Base-by-base conservation (phyloP, 306 rosid species). In the Dryas alaskensis region DNA sequence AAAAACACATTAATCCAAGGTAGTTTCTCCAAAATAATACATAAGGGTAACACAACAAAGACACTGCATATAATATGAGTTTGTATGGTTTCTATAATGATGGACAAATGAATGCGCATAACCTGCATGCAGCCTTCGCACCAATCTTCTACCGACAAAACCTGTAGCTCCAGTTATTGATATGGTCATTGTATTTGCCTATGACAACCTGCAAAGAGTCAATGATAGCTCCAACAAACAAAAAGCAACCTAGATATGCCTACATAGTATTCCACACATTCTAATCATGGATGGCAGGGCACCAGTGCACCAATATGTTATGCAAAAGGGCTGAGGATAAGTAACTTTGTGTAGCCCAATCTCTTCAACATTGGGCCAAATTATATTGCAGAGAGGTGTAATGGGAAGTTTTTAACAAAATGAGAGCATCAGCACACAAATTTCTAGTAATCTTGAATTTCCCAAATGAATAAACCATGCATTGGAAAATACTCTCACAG, bases 111-210 rank as follows among this genome's bases (percentile, higher is more conserved):
- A 78, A 52, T 53, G 68, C 69, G 67, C 17, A 73, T 83, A 63
- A 95, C 99, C 99, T 87, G 96, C 87, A 22, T 83, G 87, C 46
- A 95, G 88, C 87, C 90, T 84, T 78, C 88, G 97, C 81, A 95
- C 99, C 88, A 95, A 82, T 81, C 92, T 87, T 86, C 74, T 86
- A 78, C 99, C 98, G 12, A 95, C 84, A 81, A 92, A 95, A 60
- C 99, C 99, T 7, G 99, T 95, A 60, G 98, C 99, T 83, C 99
- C 98, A 64, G 99, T 95, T 71, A 95, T 70, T 47, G 98, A 92
- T 76, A 94, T 78, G 51, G 86, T 86, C 90, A 91, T 83, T 77
- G 84, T 84, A 79, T 78, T 82, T 75, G 78, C 87, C 92, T 81
- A 84, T 81, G 84, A 86, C 84, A 84, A 10, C 69, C 70, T 65